Base-by-base conservation (phyloP, 2,329 filamentous ascomycete species). In the Fusarium transvaalense region DNA sequence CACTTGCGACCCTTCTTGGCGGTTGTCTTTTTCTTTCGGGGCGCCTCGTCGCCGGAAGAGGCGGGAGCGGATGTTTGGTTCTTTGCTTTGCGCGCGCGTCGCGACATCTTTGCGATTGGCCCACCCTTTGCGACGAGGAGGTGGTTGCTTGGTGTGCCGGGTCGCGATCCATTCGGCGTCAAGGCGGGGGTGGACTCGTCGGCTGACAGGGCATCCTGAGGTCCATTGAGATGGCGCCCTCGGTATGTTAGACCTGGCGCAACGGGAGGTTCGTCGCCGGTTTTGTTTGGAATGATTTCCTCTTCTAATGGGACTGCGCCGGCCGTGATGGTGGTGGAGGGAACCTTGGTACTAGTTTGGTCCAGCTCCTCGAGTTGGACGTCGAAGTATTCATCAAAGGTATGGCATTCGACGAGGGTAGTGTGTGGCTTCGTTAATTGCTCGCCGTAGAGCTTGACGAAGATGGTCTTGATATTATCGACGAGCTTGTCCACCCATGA, bases 401-500 rank as follows among this genome's bases (percentile, higher is more conserved):
- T 86, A 53, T 84, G 78, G 81, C 94, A 97, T 76, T 94, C 88
- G 59, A 96, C 85, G 23, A 92, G 84, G 55, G 92, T 93, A 13
- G 90, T 92, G 76, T 95, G 88, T 27, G 92, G 88, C 72, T 92
- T 92, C 78, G 89, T 94, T 56, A 99, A 83, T 78, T 97, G 92
- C 61, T 96, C 91, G 71, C 90, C 92, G 78, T 98, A 99, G 29
- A 97, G 86, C 69, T 94, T 92, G 71, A 96, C 86, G 76, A 98
- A 99, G 34, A 99, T 90, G 12, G 92, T 94, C 78, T 91, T 93
- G 75, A 98, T 93, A 75, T 98, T 97, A 76, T 97, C 95, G 71
- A 99, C 89, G 47, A 99, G 90, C 78, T 96, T 94, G 80, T 99
- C 96, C 69, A 98, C 93, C 96, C 97, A 99, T 14, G 92, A 94